A percentile compares a stretch with the other conserved stretches of the same genome.
phyloP scores from a whole-genome alignment of 805 yeast species.

The Candida sakaeoensis region DNA sequence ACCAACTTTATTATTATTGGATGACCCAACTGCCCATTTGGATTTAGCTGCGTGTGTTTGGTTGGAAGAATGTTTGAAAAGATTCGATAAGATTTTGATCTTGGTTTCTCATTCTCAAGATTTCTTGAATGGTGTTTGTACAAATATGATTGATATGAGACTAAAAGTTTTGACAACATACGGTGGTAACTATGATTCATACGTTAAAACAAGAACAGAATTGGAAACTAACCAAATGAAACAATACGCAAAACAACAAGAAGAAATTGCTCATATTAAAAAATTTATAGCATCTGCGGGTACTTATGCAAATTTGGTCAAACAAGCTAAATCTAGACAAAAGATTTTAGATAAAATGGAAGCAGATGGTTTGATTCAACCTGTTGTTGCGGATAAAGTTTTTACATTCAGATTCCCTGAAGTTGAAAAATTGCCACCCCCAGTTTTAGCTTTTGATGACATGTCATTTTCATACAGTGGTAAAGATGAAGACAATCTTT shows the following conservation, averaged over 20 bases:
- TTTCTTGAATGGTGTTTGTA: slow-evolving; percentile 98
- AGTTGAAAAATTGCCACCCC: slow-evolving; percentile 97
- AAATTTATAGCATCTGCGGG: slow-evolving; percentile 99
- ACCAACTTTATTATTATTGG: slow-evolving; percentile 90
- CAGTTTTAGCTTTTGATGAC: slow-evolving; percentile 94
- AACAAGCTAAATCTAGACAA: slow-evolving; percentile 98
- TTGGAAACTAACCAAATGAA: slow-evolving; percentile 97
- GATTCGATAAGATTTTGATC: slow-evolving; percentile 89
- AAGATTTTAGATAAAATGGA: slow-evolving; percentile 99
- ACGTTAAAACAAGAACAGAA: slow-evolving; percentile 90
- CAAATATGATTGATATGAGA: slow-evolving; percentile 98
- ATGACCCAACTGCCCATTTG: slow-evolving; percentile 99
- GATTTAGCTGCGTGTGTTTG: slow-evolving; percentile 99
- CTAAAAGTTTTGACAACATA: slow-evolving; percentile 64
- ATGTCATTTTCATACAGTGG: slow-evolving; percentile 91
- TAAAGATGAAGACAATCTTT: slow-evolving; percentile 77
- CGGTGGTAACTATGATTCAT: slow-evolving; percentile 99
- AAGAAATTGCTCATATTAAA: slow-evolving; percentile 96
- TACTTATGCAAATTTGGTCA: slow-evolving; percentile 97
- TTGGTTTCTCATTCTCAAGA: slow-evolving; percentile 98
- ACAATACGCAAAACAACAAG: slow-evolving; percentile 96
- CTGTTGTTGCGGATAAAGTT: slow-evolving; percentile 89
- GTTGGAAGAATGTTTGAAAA: slow-evolving; percentile 96
- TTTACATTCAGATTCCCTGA: slow-evolving; percentile 92
- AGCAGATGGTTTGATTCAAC: slow-evolving; percentile 94